Evolutionary conservation across 2,329 filamentous ascomycete species (phyloP).

Genomic region (Cladophialophora psammophila): DNA sequence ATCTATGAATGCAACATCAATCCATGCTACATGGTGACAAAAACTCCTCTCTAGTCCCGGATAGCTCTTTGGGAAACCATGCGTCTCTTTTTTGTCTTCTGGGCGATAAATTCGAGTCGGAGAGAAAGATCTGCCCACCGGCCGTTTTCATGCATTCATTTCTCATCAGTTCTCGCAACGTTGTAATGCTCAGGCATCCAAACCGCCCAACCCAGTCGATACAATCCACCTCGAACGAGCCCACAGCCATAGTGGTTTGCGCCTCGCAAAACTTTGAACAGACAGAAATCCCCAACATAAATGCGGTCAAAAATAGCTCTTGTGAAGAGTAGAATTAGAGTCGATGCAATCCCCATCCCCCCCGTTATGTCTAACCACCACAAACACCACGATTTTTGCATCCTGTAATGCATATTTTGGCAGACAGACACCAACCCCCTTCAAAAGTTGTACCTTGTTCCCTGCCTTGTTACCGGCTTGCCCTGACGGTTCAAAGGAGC

Average conservation of each 20-base stretch:
- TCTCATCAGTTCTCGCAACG: neutral
- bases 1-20: conserved; percentile 4
- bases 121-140: neutral
- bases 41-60: neutral
- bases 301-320: neutral
- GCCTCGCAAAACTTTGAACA: neutral
- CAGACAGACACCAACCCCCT: neutral
- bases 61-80: neutral
- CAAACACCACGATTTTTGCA: neutral
- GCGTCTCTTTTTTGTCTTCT: conserved; percentile 1
- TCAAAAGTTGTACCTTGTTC: conserved; percentile 57
- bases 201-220: neutral
- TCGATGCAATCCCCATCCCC: neutral
- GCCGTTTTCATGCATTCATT: conserved; percentile 6
- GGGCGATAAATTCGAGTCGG: conserved; percentile 3
- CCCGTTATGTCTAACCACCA: neutral
- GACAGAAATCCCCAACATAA: neutral
- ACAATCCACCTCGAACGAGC: neutral
- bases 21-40: neutral
- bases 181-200: neutral
- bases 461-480: conserved; percentile 60
- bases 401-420: neutral
- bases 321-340: neutral
- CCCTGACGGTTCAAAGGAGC: conserved; percentile 52
- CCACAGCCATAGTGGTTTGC: neutral